Evolutionary conservation across 2,329 filamentous ascomycete genomes (phyloP).

Genomic region (Pestalotiopsis fici): DNA sequence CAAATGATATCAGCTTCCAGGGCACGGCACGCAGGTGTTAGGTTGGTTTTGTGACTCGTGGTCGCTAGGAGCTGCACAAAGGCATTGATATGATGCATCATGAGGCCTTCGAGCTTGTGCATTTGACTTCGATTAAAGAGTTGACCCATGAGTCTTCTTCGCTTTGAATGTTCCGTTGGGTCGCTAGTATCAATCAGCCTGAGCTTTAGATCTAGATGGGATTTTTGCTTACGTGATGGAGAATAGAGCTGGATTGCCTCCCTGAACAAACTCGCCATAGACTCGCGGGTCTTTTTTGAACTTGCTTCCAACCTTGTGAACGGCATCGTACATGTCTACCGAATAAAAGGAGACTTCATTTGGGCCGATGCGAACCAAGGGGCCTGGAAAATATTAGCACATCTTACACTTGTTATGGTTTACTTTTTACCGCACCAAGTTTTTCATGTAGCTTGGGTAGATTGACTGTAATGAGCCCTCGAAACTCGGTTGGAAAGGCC

Average conservation of each 20-base stretch:
- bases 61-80: background rate
- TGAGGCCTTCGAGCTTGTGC: background rate
- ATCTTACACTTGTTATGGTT: no score
- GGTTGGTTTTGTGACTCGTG: background rate
- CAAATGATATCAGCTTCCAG: constrained; percentile 7
- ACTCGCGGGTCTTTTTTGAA: constrained; percentile 5
- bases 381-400: background rate
- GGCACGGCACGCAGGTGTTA: background rate
- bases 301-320: constrained; percentile 5
- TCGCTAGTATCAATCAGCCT: background rate
- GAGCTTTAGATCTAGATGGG: no score
- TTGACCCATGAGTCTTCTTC: constrained; percentile 1
- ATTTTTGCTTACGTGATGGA: background rate
- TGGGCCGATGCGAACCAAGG: constrained; percentile 37
- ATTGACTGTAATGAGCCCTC: background rate
- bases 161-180: background rate
- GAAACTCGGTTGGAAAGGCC: background rate
- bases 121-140: constrained; percentile 5
- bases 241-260: constrained; percentile 1
- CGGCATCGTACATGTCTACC: background rate
- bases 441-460: background rate
- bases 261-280: constrained; percentile 2
- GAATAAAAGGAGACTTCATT: constrained; percentile 37
- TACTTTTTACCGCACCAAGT: background rate
- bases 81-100: background rate